Evolutionary conservation across 2,329 filamentous ascomycete species (phyloP).

Genomic region (Colletotrichum nymphaeae): DNA sequence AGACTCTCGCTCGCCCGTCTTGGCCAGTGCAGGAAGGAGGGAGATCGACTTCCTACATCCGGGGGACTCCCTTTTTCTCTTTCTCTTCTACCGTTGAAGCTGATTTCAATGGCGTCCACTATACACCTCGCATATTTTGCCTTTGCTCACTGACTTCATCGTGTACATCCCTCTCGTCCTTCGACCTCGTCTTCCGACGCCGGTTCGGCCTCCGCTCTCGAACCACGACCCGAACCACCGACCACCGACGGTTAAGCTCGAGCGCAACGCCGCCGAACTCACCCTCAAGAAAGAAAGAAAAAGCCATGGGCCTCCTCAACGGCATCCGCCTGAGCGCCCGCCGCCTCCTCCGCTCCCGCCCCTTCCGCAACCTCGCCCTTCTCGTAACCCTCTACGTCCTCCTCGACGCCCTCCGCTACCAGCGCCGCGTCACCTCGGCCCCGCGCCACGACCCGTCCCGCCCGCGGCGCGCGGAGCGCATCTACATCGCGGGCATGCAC

Average conservation of each 20-base stretch:
- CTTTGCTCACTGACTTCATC: background rate
- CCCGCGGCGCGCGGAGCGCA: conserved; percentile 49
- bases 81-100: background rate
- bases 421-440: conserved; percentile 22
- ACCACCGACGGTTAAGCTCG: background rate
- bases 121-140: background rate
- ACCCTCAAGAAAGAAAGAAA: background rate
- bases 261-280: background rate
- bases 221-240: background rate
- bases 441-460: conserved; percentile 34
- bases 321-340: conserved; percentile 41
- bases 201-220: background rate
- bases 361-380: conserved; percentile 47
- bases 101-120: background rate
- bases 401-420: conserved; percentile 53
- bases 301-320: conserved; percentile 17
- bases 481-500: conserved; percentile 78
- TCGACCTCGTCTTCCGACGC: background rate
- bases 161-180: background rate
- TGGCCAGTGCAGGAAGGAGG: conserved; percentile 4
- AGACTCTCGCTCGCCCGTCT: background rate
- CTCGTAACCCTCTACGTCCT: conserved; percentile 50
- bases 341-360: conserved; percentile 50
- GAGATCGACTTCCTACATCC: background rate
- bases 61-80: background rate